These are phyloP conservation scores for Proliferodiscus dingleyae DNA, from an alignment of 2,329 filamentous ascomycete species.

Conservation along the genomic window DNA sequence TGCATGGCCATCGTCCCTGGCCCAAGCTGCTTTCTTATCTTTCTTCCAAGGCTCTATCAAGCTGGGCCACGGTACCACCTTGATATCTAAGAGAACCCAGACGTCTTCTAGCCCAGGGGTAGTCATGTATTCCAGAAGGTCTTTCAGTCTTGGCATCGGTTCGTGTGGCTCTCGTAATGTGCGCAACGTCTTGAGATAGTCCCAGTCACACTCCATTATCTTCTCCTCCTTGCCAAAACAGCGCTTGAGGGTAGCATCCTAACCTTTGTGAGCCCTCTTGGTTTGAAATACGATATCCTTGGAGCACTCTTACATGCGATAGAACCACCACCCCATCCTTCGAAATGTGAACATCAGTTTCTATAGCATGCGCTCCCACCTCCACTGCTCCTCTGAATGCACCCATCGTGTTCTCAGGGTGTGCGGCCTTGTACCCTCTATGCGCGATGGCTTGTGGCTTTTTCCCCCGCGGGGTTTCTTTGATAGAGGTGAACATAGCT, in stretches of 20 bases:
- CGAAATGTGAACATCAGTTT: constrained; percentile 83
- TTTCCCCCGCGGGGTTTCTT: constrained; percentile 19
- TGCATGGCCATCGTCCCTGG: constrained; percentile 66
- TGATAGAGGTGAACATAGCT: constrained; percentile 26
- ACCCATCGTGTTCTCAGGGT: constrained; percentile 81
- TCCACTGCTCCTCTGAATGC: constrained; percentile 71
- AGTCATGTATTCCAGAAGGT: constrained; percentile 69
- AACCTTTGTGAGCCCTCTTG: constrained; percentile 6
- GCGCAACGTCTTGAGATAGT: constrained; percentile 61
- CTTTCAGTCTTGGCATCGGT: constrained; percentile 66
- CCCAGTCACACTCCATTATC: constrained; percentile 73
- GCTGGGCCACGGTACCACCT: constrained; percentile 45
- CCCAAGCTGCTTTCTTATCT: not conserved
- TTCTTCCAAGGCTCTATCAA: not conserved
- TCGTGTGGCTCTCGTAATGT: constrained; percentile 65
- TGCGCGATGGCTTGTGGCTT: constrained; percentile 70
- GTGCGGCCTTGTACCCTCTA: constrained; percentile 70
- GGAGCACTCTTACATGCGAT: constrained; percentile 56
- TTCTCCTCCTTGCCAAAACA: constrained; percentile 74
- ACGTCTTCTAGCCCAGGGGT: constrained; percentile 59
- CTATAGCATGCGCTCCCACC: constrained; percentile 73
- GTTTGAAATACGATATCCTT: constrained; percentile 10
- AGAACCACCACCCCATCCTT: constrained; percentile 80
- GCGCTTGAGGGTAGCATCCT: constrained; percentile 73
- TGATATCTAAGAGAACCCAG: constrained; percentile 87